Conservation (phyloP, 495 filamentous ascomycete species). For the Durotheca rogersii region DNA sequence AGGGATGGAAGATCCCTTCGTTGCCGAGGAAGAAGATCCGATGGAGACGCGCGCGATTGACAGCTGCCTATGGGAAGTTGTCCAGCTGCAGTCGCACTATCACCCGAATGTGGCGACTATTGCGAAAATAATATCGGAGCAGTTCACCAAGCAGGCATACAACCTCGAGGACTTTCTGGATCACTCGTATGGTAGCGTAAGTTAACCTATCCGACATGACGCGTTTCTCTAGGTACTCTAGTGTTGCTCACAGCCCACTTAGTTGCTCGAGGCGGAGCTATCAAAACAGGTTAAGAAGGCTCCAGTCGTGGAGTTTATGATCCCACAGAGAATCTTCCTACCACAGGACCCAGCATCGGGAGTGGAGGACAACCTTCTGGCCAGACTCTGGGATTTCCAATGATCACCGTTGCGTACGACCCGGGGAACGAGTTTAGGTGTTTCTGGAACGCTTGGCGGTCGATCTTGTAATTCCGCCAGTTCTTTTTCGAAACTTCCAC, state of each 20-base stretch:
- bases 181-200: slow-evolving; percentile 84
- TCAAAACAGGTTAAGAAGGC: slow-evolving; percentile 77
- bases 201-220: slow-evolving; percentile 33
- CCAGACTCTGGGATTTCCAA: slow-evolving; percentile 58
- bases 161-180: slow-evolving; percentile 94
- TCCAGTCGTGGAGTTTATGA: slow-evolving; percentile 89
- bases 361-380: slow-evolving; percentile 50
- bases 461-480: slow-evolving; percentile 6
- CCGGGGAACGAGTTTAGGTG: slow-evolving; percentile 5
- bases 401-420: slow-evolving; percentile 21
- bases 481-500: slow-evolving; percentile 8
- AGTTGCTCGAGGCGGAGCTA: slow-evolving; percentile 82
- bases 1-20: slow-evolving; percentile 79
- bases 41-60: slow-evolving; percentile 84
- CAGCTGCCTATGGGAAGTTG: slow-evolving; percentile 92
- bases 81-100: slow-evolving; percentile 86
- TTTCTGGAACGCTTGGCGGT: slow-evolving; percentile 7
- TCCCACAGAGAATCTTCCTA: slow-evolving; percentile 84
- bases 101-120: slow-evolving; percentile 96
- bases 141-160: slow-evolving; percentile 95
- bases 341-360: slow-evolving; percentile 49
- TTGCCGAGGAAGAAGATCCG: slow-evolving; percentile 72
- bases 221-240: background rate
- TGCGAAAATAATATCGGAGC: slow-evolving; percentile 90
- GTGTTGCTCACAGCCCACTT: slow-evolving; percentile 33